phyloP scores from a whole-genome alignment of 495 filamentous ascomycete genomes.

The Penicillium bialowiezense region DNA sequence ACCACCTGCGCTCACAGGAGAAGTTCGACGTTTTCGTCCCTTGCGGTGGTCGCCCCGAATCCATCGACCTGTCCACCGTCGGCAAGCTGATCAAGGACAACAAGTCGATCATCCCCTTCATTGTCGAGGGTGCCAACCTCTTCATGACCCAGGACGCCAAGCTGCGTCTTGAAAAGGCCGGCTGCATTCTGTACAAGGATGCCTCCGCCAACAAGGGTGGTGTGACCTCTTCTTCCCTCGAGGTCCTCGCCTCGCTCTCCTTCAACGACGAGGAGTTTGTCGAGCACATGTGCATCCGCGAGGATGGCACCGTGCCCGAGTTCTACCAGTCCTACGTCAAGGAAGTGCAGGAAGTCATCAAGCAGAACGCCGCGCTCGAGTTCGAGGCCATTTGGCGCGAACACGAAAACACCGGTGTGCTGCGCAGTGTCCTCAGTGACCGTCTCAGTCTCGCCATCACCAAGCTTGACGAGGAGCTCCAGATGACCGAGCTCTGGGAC shows the following conservation, averaged over 20 bases:
- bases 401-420: slow-evolving; percentile 72
- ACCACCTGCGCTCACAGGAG: slow-evolving; percentile 76
- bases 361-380: slow-evolving; percentile 84
- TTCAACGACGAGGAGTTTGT: slow-evolving; percentile 88
- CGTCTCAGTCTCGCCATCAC: slow-evolving; percentile 89
- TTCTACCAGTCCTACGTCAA: slow-evolving; percentile 95
- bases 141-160: slow-evolving; percentile 99
- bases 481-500: slow-evolving; percentile 88
- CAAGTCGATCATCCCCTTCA: slow-evolving; percentile 83
- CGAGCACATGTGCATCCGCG: slow-evolving; percentile 86
- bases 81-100: slow-evolving; percentile 79
- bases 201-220: slow-evolving; percentile 98
- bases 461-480: slow-evolving; percentile 89
- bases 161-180: slow-evolving; percentile 87
- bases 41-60: slow-evolving; percentile 94
- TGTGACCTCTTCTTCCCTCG: slow-evolving; percentile 96
- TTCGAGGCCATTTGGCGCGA: slow-evolving; percentile 98
- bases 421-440: slow-evolving; percentile 83
- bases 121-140: slow-evolving; percentile 95
- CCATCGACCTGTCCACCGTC: slow-evolving; percentile 86
- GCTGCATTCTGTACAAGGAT: slow-evolving; percentile 94
- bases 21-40: slow-evolving; percentile 90
- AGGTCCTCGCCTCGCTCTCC: slow-evolving; percentile 89
- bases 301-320: slow-evolving; percentile 72
- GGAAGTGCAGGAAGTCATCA: slow-evolving; percentile 83